These are phyloP conservation scores for Penstemon barbatus DNA, from an alignment of 257 asterid genomes.

Conservation along the genomic window DNA sequence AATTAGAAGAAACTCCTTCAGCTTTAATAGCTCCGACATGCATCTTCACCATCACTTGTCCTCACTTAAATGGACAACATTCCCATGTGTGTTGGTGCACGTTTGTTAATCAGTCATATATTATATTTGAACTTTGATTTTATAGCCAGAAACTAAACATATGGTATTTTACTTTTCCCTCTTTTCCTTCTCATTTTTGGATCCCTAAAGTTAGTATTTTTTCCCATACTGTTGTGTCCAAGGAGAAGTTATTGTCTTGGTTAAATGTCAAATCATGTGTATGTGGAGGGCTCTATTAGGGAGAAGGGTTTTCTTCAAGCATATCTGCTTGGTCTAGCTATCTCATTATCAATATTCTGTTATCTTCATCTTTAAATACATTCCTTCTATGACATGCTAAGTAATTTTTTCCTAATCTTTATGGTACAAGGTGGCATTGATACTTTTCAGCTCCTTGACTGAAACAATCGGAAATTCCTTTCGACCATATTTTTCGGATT, in stretches of 20 bases:
- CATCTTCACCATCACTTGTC: not conserved
- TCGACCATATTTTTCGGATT: constrained; percentile 78
- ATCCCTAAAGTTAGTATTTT: not conserved
- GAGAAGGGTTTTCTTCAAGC: not conserved
- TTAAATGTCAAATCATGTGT: not conserved
- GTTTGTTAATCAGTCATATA: not conserved
- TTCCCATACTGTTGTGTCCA: not conserved
- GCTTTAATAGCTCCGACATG: not conserved
- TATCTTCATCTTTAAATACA: constrained; percentile 10
- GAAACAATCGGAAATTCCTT: constrained; percentile 94
- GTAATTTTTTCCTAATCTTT: constrained; percentile 28
- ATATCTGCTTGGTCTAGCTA: not conserved
- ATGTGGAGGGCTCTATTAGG: not conserved
- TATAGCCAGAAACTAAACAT: too few species aligned
- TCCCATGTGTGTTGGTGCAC: constrained; percentile 9
- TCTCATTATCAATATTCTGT: not conserved
- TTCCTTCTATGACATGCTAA: constrained; percentile 24
- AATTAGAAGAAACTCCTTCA: not conserved
- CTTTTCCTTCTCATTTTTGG: not conserved
- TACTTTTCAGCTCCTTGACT: constrained; percentile 98
- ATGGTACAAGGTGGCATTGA: constrained; percentile 81
- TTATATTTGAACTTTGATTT: constrained; percentile 4
- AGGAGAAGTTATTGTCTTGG: constrained; percentile 4
- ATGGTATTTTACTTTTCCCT: too few species aligned
- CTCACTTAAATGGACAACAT: constrained; percentile 7